phyloP scores from a whole-genome alignment of 2,329 filamentous ascomycete species.

The Elsinoe necatrix region DNA sequence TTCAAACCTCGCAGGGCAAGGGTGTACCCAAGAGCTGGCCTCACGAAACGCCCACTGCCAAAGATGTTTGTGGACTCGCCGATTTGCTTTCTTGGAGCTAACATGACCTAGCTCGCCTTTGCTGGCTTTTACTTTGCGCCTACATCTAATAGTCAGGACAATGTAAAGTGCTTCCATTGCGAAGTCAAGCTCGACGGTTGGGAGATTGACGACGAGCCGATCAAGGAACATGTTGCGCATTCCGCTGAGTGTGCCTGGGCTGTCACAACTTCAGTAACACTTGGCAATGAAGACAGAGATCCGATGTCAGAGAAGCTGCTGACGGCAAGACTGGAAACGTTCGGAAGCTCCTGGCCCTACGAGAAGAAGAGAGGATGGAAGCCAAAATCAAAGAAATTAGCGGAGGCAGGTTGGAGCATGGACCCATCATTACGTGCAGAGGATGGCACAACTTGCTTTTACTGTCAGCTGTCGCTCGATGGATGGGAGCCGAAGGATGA shows the following conservation, averaged over 20 bases:
- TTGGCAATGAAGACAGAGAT: constrained; percentile 53
- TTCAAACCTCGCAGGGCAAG: constrained; percentile 58
- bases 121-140: constrained; percentile 90
- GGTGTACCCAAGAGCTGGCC: constrained; percentile 65
- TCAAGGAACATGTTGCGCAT: constrained; percentile 78
- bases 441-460: constrained; percentile 84
- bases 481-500: constrained; percentile 93
- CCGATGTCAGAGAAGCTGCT: constrained; percentile 63
- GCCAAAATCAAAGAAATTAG: constrained; percentile 84
- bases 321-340: constrained; percentile 73
- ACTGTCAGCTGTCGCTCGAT: constrained; percentile 82
- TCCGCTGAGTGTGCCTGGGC: constrained; percentile 82
- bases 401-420: constrained; percentile 88
- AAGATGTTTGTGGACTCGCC: constrained; percentile 46
- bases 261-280: constrained; percentile 50
- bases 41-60: constrained; percentile 57
- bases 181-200: constrained; percentile 78
- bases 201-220: constrained; percentile 77
- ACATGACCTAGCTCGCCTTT: constrained; percentile 59
- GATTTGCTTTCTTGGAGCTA: background rate
- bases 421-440: constrained; percentile 74
- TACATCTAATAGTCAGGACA: constrained; percentile 66
- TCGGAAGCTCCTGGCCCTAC: constrained; percentile 79
- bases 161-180: constrained; percentile 84
- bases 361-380: constrained; percentile 82